Evolutionary conservation across 352 stramenopile species (phyloP).

Genomic region (Thraustochytrium sp.): DNA sequence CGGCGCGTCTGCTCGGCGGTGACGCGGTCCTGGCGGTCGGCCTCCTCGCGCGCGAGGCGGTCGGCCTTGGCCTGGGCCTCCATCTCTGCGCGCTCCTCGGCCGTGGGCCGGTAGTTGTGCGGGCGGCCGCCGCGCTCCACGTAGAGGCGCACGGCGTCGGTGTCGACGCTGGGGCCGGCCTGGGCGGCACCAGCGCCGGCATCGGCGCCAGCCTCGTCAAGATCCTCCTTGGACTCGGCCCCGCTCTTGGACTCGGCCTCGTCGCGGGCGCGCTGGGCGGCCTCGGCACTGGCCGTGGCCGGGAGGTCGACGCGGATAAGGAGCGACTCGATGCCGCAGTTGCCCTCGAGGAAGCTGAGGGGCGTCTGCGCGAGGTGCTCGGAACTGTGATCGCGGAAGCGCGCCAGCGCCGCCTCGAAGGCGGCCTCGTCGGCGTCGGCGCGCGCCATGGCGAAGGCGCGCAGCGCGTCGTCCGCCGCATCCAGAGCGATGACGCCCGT

Average conservation of each 20-base stretch:
- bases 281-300: conserved; percentile 55
- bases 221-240: not conserved
- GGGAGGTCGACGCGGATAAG: conserved; percentile 35
- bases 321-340: conserved; percentile 61
- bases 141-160: conserved; percentile 51
- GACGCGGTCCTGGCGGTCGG: conserved; percentile 56
- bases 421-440: conserved; percentile 50
- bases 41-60: conserved; percentile 58
- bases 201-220: not conserved
- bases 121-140: conserved; percentile 66
- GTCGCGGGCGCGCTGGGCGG: conserved; percentile 56
- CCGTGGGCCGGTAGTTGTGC: conserved; percentile 72
- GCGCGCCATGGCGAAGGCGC: not conserved
- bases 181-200: not conserved
- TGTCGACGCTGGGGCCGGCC: not conserved
- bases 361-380: conserved; percentile 62
- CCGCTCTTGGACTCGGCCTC: not conserved
- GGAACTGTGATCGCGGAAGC: not conserved
- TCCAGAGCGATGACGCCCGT: conserved; percentile 37
- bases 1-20: conserved; percentile 55
- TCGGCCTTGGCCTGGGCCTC: conserved; percentile 50
- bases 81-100: conserved; percentile 59
- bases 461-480: conserved; percentile 12
- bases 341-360: conserved; percentile 63
- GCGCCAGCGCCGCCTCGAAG: not conserved